Evolutionary conservation across 1,139 yeast species (phyloP).

Genomic region (Hemisphaericaspora subhashii): DNA sequence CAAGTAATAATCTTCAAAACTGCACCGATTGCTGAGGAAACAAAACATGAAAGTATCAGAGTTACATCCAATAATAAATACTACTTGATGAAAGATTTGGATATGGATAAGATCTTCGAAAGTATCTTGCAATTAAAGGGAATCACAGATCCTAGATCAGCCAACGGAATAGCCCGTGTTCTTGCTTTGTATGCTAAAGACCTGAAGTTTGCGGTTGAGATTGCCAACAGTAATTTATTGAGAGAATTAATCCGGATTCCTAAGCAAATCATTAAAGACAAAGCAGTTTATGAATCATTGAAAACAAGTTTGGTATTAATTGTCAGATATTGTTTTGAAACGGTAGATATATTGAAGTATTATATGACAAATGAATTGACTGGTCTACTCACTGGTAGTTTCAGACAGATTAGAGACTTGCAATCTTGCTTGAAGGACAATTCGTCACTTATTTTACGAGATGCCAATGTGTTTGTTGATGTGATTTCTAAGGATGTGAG

Average conservation of each 20-base stretch:
- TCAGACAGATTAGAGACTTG: slow-evolving; percentile 44
- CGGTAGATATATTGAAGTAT: slow-evolving; percentile 46
- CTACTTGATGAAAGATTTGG: slow-evolving; percentile 25
- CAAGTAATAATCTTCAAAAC: slow-evolving; percentile 47
- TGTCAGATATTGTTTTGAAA: slow-evolving; percentile 71
- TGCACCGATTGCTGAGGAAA: slow-evolving; percentile 33
- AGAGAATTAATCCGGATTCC: slow-evolving; percentile 18
- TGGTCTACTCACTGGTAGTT: slow-evolving; percentile 29
- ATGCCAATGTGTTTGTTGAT: slow-evolving; percentile 56
- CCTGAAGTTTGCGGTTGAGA: slow-evolving; percentile 33
- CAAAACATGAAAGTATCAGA: slow-evolving; percentile 14
- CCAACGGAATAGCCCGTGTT: slow-evolving; percentile 15
- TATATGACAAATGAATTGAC: slow-evolving; percentile 52
- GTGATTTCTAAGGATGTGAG: slow-evolving; percentile 50
- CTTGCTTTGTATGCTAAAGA: slow-evolving; percentile 54
- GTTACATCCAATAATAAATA: slow-evolving; percentile 13
- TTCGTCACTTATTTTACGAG: slow-evolving; percentile 57
- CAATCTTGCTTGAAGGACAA: slow-evolving; percentile 54
- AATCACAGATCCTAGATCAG: slow-evolving; percentile 8
- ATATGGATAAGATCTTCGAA: slow-evolving; percentile 41
- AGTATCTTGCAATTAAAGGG: slow-evolving; percentile 7
- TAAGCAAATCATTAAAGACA: slow-evolving; percentile 7
- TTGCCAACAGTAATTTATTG: slow-evolving; percentile 45
- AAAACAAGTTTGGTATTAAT: slow-evolving; percentile 36
- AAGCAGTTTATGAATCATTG: slow-evolving; percentile 12